phyloP scores from a whole-genome alignment of 495 filamentous ascomycete genomes.

The Barbatosphaeria neglecta region DNA sequence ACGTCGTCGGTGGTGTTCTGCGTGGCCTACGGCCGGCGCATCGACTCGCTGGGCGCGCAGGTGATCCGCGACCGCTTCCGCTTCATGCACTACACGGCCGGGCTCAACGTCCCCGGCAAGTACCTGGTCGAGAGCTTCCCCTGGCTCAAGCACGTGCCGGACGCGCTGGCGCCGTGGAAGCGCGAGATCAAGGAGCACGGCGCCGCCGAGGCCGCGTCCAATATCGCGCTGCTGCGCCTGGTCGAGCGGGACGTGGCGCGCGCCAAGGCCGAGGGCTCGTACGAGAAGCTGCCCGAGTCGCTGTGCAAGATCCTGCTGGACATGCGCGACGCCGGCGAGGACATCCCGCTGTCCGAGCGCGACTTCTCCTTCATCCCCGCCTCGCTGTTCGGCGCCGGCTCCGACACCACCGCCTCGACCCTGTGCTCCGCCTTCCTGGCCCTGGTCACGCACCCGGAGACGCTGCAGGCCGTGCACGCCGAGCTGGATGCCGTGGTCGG shows the following conservation, averaged over 20 bases:
- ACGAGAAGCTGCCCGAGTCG: constrained; percentile 23
- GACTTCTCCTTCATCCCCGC: constrained; percentile 41
- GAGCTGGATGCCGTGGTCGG: constrained; percentile 35
- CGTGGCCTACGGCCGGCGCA: constrained; percentile 40
- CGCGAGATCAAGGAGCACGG: constrained; percentile 33
- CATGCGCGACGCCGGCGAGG: constrained; percentile 22
- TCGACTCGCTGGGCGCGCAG: constrained; percentile 32
- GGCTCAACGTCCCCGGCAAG: constrained; percentile 29
- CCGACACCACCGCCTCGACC: constrained; percentile 46
- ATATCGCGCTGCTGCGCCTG: constrained; percentile 30
- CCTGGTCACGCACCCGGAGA: constrained; percentile 29
- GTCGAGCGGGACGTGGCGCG: constrained; percentile 27
- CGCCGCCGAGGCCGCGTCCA: constrained; percentile 24
- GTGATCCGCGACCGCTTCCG: constrained; percentile 32
- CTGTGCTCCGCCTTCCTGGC: constrained; percentile 44
- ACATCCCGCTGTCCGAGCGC: constrained; percentile 30
- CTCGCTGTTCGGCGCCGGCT: constrained; percentile 43
- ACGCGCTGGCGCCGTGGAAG: constrained; percentile 39
- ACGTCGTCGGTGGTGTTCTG: constrained; percentile 39
- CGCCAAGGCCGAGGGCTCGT: constrained; percentile 21
- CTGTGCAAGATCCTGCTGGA: constrained; percentile 31
- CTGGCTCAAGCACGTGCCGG: constrained; percentile 26
- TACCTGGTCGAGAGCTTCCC: constrained; percentile 36
- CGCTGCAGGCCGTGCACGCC: constrained; percentile 25
- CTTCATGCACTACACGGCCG: constrained; percentile 33